These are phyloP conservation scores for Sodiomyces alkalinus DNA, from an alignment of 2,329 filamentous ascomycete species.

Conservation along the genomic window DNA sequence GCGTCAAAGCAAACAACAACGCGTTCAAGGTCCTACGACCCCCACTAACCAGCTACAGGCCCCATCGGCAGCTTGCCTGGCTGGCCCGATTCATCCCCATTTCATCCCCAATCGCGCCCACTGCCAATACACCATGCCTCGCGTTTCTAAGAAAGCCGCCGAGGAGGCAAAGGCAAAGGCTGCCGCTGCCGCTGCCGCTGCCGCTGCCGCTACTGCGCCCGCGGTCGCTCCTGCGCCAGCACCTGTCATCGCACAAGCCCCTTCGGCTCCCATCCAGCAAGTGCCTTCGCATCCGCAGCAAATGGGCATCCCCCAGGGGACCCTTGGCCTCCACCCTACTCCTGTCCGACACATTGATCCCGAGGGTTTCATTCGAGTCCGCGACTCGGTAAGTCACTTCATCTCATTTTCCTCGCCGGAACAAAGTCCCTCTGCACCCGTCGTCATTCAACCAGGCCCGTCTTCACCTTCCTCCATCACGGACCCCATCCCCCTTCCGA, in stretches of 20 bases:
- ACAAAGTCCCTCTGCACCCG: too few relatives aligned
- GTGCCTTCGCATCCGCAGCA: slow-evolving; percentile 6
- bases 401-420: too few relatives aligned
- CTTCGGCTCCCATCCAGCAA: slow-evolving; percentile 5
- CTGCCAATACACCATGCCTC: slow-evolving; percentile 25
- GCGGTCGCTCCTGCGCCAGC: slow-evolving; percentile 22
- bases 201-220: slow-evolving; percentile 18
- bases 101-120: background rate
- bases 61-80: background rate
- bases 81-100: too few relatives aligned
- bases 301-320: slow-evolving; percentile 2
- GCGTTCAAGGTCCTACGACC: too few relatives aligned
- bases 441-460: too few relatives aligned
- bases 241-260: too few relatives aligned
- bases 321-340: slow-evolving; percentile 1
- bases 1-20: slow-evolving; percentile 6
- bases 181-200: slow-evolving; percentile 17
- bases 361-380: slow-evolving; percentile 64
- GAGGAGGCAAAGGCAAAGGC: slow-evolving; percentile 21
- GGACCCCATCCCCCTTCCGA: background rate
- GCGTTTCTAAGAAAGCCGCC: slow-evolving; percentile 27
- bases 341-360: slow-evolving; percentile 36
- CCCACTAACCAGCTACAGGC: slow-evolving; percentile 1
- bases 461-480: background rate
- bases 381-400: slow-evolving; percentile 56